Evolutionary conservation across 352 stramenopile species (phyloP).

Genomic region (Phytophthora capsici): DNA sequence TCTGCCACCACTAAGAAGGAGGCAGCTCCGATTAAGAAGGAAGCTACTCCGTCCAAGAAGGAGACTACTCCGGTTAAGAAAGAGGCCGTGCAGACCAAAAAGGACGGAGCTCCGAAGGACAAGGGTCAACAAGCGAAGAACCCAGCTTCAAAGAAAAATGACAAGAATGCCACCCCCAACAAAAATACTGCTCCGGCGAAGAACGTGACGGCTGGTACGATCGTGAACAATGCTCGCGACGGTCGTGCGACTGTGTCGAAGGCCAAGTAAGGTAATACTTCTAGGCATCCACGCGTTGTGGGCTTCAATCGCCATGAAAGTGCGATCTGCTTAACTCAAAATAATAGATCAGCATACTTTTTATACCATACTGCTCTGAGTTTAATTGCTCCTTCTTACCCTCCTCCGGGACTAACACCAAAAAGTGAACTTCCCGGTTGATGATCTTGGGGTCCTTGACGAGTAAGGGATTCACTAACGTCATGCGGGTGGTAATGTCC

Average conservation of each 20-base stretch:
- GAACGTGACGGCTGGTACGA: conserved; percentile 8
- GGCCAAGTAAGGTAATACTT: not conserved
- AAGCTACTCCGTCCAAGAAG: not conserved
- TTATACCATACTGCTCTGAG: no score
- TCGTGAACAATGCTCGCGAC: conserved; percentile 15
- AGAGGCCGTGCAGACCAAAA: not conserved
- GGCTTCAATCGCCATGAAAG: no score
- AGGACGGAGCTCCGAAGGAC: not conserved
- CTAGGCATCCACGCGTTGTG: no score
- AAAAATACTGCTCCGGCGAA: conserved; percentile 17
- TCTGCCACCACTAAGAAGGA: not conserved
- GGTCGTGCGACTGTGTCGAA: conserved; percentile 5
- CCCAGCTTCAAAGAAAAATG: conserved; percentile 1
- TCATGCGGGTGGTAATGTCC: no score
- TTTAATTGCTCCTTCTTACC: no score
- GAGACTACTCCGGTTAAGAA: conserved; percentile 2
- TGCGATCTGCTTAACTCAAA: no score
- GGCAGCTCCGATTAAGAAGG: conserved; percentile 4
- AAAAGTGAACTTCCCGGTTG: no score
- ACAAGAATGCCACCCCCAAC: conserved; percentile 1
- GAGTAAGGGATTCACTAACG: no score
- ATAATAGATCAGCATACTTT: no score
- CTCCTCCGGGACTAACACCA: no score
- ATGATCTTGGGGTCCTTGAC: no score
- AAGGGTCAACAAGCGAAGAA: conserved; percentile 4